These are phyloP conservation scores for Panaeolus cyanescens DNA, from an alignment of 768 basidiomycete species.

Conservation along the genomic window DNA sequence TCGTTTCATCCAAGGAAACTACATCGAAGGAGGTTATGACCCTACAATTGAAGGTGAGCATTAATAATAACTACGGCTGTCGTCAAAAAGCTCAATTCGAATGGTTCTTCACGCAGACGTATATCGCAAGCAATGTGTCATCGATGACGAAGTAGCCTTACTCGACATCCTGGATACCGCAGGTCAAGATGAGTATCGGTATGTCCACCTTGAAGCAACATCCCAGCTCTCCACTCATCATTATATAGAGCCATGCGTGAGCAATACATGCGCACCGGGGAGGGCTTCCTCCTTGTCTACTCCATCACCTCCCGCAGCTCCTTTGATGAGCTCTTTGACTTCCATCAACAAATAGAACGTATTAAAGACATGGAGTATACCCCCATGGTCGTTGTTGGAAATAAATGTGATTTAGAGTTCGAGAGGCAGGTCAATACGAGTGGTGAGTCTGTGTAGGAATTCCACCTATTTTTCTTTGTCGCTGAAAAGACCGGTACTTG, in stretches of 20 bases:
- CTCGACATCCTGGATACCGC: constrained; percentile 96
- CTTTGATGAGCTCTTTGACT: constrained; percentile 94
- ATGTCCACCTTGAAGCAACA: constrained; percentile 20
- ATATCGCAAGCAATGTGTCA: constrained; percentile 94
- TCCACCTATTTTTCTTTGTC: too few species aligned
- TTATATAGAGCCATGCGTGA: constrained; percentile 88
- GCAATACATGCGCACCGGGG: constrained; percentile 97
- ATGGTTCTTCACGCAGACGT: constrained; percentile 59
- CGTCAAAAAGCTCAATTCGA: neutral
- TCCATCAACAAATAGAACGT: constrained; percentile 93
- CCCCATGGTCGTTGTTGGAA: constrained; percentile 94
- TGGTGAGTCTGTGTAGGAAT: constrained; percentile 56
- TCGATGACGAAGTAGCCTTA: constrained; percentile 96
- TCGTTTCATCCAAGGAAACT: constrained; percentile 95
- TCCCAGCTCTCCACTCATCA: neutral
- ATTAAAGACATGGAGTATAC: constrained; percentile 96
- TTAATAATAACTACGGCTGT: neutral
- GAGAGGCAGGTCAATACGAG: constrained; percentile 95
- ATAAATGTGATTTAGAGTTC: constrained; percentile 95
- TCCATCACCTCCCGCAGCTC: constrained; percentile 97
- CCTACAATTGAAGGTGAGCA: constrained; percentile 87
- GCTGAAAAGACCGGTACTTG: too few species aligned
- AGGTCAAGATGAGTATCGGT: constrained; percentile 98
- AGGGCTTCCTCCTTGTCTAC: constrained; percentile 97
- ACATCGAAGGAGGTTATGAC: constrained; percentile 83